Percentiles rank a stretch among this genome's conserved stretches.
Conservation (phyloP, 1,139 yeast species). For the Geotrichum australiense region DNA sequence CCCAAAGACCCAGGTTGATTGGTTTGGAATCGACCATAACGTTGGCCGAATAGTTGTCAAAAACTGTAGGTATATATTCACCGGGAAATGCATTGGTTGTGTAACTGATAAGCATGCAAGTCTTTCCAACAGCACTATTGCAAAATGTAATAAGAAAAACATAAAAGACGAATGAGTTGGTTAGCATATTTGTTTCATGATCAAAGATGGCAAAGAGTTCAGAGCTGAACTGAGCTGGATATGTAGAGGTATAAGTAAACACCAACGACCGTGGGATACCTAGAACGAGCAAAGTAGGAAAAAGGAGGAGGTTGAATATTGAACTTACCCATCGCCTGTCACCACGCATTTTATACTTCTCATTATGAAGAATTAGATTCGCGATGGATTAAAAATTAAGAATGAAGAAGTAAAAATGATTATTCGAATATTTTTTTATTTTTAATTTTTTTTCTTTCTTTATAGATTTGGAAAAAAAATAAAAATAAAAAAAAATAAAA, state of each 20-base stretch:
- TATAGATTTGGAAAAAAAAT: too few species aligned
- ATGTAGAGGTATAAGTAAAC: not conserved
- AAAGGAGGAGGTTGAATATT: too few species aligned
- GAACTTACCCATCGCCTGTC: constrained; percentile 75
- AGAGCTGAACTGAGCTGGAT: constrained; percentile 1
- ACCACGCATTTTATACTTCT: constrained; percentile 93
- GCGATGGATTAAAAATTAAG: not conserved
- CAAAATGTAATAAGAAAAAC: constrained; percentile 1
- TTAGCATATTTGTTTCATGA: not conserved
- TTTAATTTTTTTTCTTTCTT: too few species aligned
- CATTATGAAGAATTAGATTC: constrained; percentile 39
- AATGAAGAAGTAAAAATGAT: not conserved
- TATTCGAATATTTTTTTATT: not conserved
- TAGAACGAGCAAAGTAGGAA: constrained; percentile 1
- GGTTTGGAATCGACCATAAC: constrained; percentile 68
- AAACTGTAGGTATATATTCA: constrained; percentile 91
- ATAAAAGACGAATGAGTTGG: not conserved
- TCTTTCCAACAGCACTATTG: constrained; percentile 80
- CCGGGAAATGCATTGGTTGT: constrained; percentile 92
- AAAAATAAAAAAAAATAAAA: not conserved
- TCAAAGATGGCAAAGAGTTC: not conserved
- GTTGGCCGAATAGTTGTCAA: constrained; percentile 83
- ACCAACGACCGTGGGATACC: not conserved
- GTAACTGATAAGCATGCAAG: constrained; percentile 80
- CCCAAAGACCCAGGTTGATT: constrained; percentile 70